These are phyloP conservation scores for Colletotrichum cuscutae DNA, from an alignment of 2,329 filamentous ascomycete genomes.

Conservation along the genomic window DNA sequence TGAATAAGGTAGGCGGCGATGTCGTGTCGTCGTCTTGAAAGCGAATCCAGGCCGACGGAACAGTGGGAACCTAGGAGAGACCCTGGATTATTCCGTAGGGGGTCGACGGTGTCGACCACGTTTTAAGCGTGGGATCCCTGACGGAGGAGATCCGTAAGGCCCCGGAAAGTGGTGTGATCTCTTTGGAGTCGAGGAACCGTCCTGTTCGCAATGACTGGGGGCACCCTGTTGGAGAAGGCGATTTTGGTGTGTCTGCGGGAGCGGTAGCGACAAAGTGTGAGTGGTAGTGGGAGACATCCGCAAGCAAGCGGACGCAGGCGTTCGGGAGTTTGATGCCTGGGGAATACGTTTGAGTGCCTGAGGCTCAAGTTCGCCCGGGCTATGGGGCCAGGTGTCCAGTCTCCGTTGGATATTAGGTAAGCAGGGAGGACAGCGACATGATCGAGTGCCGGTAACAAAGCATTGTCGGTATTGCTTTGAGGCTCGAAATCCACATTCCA, in stretches of 20 bases:
- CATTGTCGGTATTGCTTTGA: neutral
- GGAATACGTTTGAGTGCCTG: neutral
- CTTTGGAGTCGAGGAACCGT: conserved; percentile 6
- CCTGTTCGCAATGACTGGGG: neutral
- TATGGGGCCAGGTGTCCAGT: too few relatives aligned
- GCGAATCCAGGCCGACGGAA: neutral
- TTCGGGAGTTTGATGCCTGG: neutral
- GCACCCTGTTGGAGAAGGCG: neutral
- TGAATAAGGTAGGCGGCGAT: neutral
- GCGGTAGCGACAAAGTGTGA: neutral
- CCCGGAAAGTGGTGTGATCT: conserved; percentile 35
- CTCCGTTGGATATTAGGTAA: neutral
- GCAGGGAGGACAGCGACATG: neutral
- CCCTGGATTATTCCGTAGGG: neutral
- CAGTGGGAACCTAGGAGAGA: neutral
- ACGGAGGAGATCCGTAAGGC: conserved; percentile 5
- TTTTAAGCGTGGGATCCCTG: conserved; percentile 14
- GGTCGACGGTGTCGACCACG: conserved; percentile 1
- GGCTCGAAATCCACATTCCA: neutral
- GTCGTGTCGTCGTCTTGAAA: neutral
- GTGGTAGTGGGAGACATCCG: neutral
- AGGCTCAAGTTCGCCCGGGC: neutral
- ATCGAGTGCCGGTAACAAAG: neutral
- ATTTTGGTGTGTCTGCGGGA: too few relatives aligned
- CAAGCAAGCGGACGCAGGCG: neutral